Evolutionary conservation across 2,329 filamentous ascomycete species (phyloP).

Genomic region (Penicillium sumatraense): DNA sequence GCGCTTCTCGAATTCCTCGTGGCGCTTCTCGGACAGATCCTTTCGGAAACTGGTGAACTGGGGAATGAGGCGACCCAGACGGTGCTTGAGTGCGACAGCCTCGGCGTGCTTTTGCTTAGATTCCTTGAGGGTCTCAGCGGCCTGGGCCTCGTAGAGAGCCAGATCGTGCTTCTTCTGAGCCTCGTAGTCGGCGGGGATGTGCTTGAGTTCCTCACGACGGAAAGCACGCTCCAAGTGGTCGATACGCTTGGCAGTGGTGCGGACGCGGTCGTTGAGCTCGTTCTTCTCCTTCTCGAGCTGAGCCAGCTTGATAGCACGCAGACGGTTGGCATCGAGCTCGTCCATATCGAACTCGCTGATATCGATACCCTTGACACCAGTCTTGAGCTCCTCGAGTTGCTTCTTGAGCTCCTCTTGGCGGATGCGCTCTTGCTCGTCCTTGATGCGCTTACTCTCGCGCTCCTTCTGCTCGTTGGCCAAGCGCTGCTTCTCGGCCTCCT

Average conservation of each 20-base stretch:
- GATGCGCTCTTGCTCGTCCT: slow-evolving; percentile 86
- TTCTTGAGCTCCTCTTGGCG: slow-evolving; percentile 93
- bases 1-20: slow-evolving; percentile 94
- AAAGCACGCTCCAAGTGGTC: slow-evolving; percentile 97
- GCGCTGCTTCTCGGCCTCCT: slow-evolving; percentile 86
- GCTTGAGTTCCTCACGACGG: slow-evolving; percentile 93
- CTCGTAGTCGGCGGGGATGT: slow-evolving; percentile 83
- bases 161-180: slow-evolving; percentile 78
- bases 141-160: slow-evolving; percentile 78
- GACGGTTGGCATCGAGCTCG: slow-evolving; percentile 83
- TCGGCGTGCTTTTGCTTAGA: slow-evolving; percentile 88
- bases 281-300: slow-evolving; percentile 99
- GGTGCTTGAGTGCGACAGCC: slow-evolving; percentile 90
- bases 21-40: slow-evolving; percentile 81
- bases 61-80: slow-evolving; percentile 82
- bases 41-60: slow-evolving; percentile 82
- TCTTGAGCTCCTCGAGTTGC: slow-evolving; percentile 88
- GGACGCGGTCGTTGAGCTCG: slow-evolving; percentile 86
- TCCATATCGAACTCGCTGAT: slow-evolving; percentile 74
- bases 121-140: slow-evolving; percentile 76
- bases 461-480: slow-evolving; percentile 91
- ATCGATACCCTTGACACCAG: slow-evolving; percentile 80
- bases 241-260: slow-evolving; percentile 90
- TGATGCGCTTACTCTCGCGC: slow-evolving; percentile 82
- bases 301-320: slow-evolving; percentile 91